Evolutionary conservation across 805 yeast genomes (phyloP), one percentile per base, ranked within the genome.

Genomic region (Lipomyces spencermartinsiae): DNA sequence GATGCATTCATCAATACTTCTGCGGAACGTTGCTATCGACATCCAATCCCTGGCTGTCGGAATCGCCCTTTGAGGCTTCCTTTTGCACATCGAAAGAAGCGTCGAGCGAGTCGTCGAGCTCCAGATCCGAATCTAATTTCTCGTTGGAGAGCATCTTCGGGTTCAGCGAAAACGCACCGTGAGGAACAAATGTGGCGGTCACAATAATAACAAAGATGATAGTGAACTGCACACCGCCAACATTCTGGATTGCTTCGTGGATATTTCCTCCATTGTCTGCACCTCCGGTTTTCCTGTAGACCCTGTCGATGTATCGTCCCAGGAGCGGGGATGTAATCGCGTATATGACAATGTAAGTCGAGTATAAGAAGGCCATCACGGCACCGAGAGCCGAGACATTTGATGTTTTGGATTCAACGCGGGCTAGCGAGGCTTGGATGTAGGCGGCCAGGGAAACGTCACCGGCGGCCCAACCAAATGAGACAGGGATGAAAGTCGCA

Each of bases 141-240:
- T 39, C 49, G 49, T 39, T 39, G 49, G n/a, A 39, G n/a, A 39
- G 49, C 49, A 39, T 39, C 49, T 39, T 39, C 49, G 49, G 49
- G 4, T 39, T 39, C 49, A 39, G 49, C 49, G 49, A 39, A 16
- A 39, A 39, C 16, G 49, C 49, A 3, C 49, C 49, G 3, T 39
- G 49, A 39, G 49, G 49, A 3, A 39, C n/a, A 16, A 39, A 39
- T 3, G 49, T 39, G 49, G 49, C 12, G n/a, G 49, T 16, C 49
- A 39, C n/a, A 16, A 39, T 39, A 16, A 39, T 39, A 3, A 16
- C 49, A 16, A 39, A 39, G 49, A 39, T 39, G 49, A 39, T 39
- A 16, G 49, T 39, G 49, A 39, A 39, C 49, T 39, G 49, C n/a
- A 39, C 49, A 39, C 49, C 49, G 49, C 49, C 49, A 3, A 39